These are phyloP conservation scores for Dioscorea dumetorum DNA, from an alignment of 106 monocot genomes.

Conservation along the genomic window DNA sequence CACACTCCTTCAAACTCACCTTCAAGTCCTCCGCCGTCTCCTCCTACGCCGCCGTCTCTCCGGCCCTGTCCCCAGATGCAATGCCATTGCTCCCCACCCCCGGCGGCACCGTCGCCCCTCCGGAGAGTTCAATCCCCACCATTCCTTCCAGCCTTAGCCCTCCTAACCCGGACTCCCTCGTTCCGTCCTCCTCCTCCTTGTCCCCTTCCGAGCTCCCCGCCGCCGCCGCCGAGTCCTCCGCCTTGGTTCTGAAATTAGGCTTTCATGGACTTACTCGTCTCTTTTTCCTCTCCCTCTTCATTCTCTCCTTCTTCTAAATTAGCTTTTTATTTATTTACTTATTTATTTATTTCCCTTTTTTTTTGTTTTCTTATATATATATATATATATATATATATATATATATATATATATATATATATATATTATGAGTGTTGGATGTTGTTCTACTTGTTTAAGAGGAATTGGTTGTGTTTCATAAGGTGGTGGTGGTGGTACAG, in stretches of 20 bases:
- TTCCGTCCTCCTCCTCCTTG: slow-evolving; percentile 28
- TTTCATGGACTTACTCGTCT: no score
- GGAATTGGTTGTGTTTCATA: no score
- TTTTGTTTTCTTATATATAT: background rate
- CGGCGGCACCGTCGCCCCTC: background rate
- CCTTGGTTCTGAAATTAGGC: background rate
- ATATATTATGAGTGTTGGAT: background rate
- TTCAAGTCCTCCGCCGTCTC: background rate
- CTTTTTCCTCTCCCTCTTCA: background rate
- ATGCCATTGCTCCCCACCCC: slow-evolving; percentile 41
- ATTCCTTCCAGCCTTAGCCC: slow-evolving; percentile 51
- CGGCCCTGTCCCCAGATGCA: slow-evolving; percentile 30
- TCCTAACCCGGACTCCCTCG: slow-evolving; percentile 36
- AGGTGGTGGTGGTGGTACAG: no score
- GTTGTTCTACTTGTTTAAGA: no score
- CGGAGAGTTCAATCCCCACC: slow-evolving; percentile 22
- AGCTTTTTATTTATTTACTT: background rate
- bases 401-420: background rate
- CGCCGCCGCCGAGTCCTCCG: background rate
- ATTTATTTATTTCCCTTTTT: background rate
- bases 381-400: background rate
- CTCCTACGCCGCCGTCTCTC: slow-evolving; percentile 8
- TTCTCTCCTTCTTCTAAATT: background rate
- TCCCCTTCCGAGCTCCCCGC: slow-evolving; percentile 21
- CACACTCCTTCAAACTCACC: slow-evolving; percentile 25